Evolutionary conservation across 75 land plant species (phyloP).

Genomic region (Cunninghamia lanceolata): DNA sequence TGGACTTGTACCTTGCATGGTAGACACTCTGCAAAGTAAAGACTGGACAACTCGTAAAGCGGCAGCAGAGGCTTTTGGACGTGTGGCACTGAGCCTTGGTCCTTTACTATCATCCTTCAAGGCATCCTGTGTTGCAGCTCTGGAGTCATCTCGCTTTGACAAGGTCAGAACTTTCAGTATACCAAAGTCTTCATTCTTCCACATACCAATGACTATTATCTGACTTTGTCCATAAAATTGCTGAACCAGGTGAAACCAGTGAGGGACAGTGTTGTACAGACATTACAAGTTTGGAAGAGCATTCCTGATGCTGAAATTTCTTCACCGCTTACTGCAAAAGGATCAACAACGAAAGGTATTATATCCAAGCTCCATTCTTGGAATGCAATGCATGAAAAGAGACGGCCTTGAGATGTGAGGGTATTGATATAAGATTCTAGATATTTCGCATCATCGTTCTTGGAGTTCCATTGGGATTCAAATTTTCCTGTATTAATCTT

Average conservation of each 20-base stretch:
- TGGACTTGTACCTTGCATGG: constrained; percentile 55
- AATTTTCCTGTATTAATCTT: background rate
- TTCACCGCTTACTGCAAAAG: constrained; percentile 48
- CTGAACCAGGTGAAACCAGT: constrained; percentile 84
- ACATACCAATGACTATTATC: background rate
- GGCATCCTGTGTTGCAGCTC: constrained; percentile 42
- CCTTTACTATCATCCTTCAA: constrained; percentile 44
- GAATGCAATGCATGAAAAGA: background rate
- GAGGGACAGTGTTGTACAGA: constrained; percentile 70
- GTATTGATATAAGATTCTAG: background rate
- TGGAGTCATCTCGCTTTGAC: constrained; percentile 87
- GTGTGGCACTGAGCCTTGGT: constrained; percentile 42
- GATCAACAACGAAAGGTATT: constrained; percentile 58
- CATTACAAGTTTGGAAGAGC: constrained; percentile 77
- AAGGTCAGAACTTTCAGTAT: constrained; percentile 49
- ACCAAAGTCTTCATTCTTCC: background rate
- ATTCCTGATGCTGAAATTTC: constrained; percentile 55
- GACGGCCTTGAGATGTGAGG: background rate
- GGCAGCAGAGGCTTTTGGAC: constrained; percentile 67
- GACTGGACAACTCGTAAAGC: constrained; percentile 95
- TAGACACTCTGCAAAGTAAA: constrained; percentile 68
- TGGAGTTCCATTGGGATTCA: background rate
- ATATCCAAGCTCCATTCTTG: background rate
- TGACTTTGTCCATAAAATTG: background rate
- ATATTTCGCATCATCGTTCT: background rate